Evolutionary conservation across 2,329 filamentous ascomycete species (phyloP).

Genomic region (Didymella exigua): DNA sequence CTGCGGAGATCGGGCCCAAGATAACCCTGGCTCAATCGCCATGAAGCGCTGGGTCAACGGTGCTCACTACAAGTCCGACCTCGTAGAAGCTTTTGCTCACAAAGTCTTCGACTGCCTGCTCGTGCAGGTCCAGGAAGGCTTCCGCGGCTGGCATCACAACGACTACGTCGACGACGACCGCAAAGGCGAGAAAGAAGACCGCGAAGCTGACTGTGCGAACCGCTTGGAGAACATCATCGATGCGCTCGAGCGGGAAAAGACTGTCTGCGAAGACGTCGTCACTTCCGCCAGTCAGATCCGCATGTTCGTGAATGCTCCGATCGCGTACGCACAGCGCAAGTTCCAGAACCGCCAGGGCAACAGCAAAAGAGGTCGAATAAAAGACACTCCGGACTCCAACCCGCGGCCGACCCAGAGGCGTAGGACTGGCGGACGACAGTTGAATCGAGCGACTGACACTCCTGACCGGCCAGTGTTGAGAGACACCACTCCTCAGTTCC

Average conservation of each 20-base stretch:
- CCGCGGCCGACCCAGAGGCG: slow-evolving; percentile 16
- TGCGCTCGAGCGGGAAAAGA: slow-evolving; percentile 43
- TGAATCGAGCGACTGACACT: slow-evolving; percentile 13
- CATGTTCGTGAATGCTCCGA: slow-evolving; percentile 47
- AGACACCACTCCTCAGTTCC: slow-evolving; percentile 18
- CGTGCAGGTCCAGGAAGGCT: slow-evolving; percentile 37
- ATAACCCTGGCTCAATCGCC: slow-evolving; percentile 40
- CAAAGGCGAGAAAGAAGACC: slow-evolving; percentile 43
- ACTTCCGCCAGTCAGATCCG: slow-evolving; percentile 43
- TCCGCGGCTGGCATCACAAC: slow-evolving; percentile 44
- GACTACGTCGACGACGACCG: slow-evolving; percentile 45
- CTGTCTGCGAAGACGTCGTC: slow-evolving; percentile 47
- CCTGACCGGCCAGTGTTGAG: slow-evolving; percentile 11
- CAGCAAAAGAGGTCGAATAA: slow-evolving; percentile 39
- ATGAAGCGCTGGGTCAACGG: slow-evolving; percentile 43
- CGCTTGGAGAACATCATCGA: slow-evolving; percentile 39
- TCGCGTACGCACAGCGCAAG: slow-evolving; percentile 42
- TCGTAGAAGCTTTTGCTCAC: slow-evolving; percentile 43
- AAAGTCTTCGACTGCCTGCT: slow-evolving; percentile 43
- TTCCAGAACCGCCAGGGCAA: slow-evolving; percentile 43
- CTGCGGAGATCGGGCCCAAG: slow-evolving; percentile 35
- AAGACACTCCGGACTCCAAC: slow-evolving; percentile 14
- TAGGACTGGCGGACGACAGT: slow-evolving; percentile 10
- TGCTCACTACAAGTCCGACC: slow-evolving; percentile 35
- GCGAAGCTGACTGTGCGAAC: slow-evolving; percentile 36